Percentiles rank a stretch among this genome's conserved stretches.
These are phyloP conservation scores for Microbotryum intermedium DNA, from an alignment of 1,284 basidiomycete species.

Conservation along the genomic window DNA sequence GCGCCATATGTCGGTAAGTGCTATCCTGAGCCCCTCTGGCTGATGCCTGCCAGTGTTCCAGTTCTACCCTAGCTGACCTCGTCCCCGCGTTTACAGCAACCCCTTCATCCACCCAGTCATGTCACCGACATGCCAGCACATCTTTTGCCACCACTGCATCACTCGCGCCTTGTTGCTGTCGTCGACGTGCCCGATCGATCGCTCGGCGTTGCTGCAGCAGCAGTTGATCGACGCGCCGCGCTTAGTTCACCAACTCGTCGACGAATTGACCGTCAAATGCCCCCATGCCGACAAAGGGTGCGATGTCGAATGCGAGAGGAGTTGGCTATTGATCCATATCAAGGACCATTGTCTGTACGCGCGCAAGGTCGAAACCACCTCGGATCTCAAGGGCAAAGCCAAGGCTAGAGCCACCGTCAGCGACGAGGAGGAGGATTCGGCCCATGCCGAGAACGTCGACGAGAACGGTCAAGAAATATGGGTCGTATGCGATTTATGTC, in stretches of 20 bases:
- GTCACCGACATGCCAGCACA: conserved; percentile 12
- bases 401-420: background rate
- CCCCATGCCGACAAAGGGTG: conserved; percentile 4
- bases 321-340: background rate
- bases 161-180: conserved; percentile 14
- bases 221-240: conserved; percentile 11
- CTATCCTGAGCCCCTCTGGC: background rate
- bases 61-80: background rate
- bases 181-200: conserved; percentile 25
- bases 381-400: background rate
- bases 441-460: background rate
- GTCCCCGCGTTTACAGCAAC: background rate
- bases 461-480: background rate
- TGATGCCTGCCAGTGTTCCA: background rate
- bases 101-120: conserved; percentile 11
- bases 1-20: conserved; percentile 21
- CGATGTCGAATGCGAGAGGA: background rate
- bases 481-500: background rate
- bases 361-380: background rate
- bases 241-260: conserved; percentile 23
- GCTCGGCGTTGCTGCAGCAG: conserved; percentile 4
- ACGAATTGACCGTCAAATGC: conserved; percentile 20
- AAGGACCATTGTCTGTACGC: background rate
- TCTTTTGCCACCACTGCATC: conserved; percentile 20
- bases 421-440: background rate